These are phyloP conservation scores for Echria macrotheca DNA, from an alignment of 495 filamentous ascomycete species.

Conservation along the genomic window DNA sequence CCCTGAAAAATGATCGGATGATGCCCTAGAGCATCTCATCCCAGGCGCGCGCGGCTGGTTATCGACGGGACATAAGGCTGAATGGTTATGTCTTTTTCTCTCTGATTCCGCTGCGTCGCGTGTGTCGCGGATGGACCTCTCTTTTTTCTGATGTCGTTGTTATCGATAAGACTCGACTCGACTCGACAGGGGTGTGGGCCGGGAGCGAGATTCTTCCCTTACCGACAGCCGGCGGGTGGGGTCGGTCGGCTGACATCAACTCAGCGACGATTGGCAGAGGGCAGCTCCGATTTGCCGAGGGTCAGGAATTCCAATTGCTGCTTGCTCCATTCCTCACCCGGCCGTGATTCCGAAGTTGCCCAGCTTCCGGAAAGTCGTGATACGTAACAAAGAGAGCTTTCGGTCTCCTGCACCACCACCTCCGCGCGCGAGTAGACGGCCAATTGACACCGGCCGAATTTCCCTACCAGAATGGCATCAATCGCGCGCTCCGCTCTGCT, in stretches of 20 bases:
- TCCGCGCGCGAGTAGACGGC: too few species aligned
- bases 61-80: not conserved
- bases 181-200: not conserved
- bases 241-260: constrained; percentile 25
- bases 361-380: too few species aligned
- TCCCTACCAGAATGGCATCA: constrained; percentile 44
- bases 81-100: too few species aligned
- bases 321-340: too few species aligned
- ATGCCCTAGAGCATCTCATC: constrained; percentile 2
- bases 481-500: constrained; percentile 50
- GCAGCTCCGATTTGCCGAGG: constrained; percentile 29
- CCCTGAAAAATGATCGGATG: not conserved
- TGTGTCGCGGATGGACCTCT: not conserved
- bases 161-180: constrained; percentile 4
- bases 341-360: too few species aligned
- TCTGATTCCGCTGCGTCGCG: too few species aligned
- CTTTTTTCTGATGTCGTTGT: not conserved
- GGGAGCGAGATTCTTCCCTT: too few species aligned
- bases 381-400: too few species aligned
- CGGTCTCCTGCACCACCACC: too few species aligned
- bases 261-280: constrained; percentile 20
- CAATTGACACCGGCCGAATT: constrained; percentile 22
- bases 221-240: constrained; percentile 10
- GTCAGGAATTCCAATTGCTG: constrained; percentile 21
- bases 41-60: too few species aligned